Evolutionary conservation across 768 basidiomycete genomes (phyloP), one percentile per base, ranked within the genome.

Genomic region (Filobasidium floriforme): DNA sequence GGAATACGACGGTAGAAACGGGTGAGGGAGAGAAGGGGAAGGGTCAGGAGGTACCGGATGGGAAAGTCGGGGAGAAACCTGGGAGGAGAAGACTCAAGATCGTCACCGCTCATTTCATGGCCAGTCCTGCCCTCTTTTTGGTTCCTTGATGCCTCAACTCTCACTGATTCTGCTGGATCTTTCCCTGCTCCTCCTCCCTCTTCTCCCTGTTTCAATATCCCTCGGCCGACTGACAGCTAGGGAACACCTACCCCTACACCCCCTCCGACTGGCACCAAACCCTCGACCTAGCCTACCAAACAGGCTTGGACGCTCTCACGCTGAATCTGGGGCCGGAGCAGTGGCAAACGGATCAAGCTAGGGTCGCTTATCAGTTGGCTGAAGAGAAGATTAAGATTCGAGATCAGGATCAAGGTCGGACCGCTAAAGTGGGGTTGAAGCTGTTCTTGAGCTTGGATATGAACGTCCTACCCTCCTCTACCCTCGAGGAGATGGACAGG

Each of bases 91-190:
- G 65, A 1, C n/a, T n/a, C n/a, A 68, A 64, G 46, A 43, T 77
- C 29, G 76, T 75, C 19, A 69, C 76, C 5, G 78, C 77, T 7
- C 78, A 79, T 61, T 79, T 79, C 65, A 79, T 79, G 77, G 76
- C 78, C 49, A 61, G 73, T 70, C 44, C 15, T 1, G 22, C 28
- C 40, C 15, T 18, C 15, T 14, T 15, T n/a, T n/a, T n/a, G n/a
- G n/a, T n/a, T n/a, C n/a, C n/a, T n/a, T n/a, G n/a, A n/a, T n/a
- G n/a, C n/a, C n/a, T n/a, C n/a, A n/a, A n/a, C n/a, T n/a, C n/a
- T n/a, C n/a, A n/a, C n/a, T n/a, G n/a, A n/a, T n/a, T n/a, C n/a
- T 1, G 41, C 41, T 46, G 7, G 15, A 19, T 11, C 41, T 29
- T 41, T 32, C 41, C 19, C 29, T 26, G 26, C 41, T 12, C 14